Conservation (phyloP, 2,329 filamentous ascomycete genomes). For the Thelonectria rubi region DNA sequence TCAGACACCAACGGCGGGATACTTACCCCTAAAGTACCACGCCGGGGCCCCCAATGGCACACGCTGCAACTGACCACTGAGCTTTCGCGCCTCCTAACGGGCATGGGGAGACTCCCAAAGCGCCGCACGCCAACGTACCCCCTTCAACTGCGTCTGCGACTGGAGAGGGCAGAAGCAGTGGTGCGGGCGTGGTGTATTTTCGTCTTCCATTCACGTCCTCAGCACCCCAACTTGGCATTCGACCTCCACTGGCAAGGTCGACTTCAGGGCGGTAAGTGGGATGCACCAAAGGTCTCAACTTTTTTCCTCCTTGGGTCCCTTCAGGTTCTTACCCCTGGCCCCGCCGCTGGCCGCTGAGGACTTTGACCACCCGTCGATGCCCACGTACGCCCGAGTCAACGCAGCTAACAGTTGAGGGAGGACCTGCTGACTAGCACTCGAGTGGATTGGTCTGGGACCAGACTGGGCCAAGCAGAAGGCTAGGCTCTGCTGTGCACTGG, state of each 20-base stretch:
- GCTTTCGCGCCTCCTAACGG: constrained; percentile 21
- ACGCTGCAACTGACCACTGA: constrained; percentile 11
- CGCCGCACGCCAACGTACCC: constrained; percentile 18
- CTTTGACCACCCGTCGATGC: constrained; percentile 19
- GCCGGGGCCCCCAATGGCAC: background rate
- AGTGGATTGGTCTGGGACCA: constrained; percentile 11
- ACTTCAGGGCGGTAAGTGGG: constrained; percentile 11
- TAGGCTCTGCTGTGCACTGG: background rate
- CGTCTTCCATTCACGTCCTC: background rate
- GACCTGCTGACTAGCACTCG: constrained; percentile 11
- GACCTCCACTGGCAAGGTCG: constrained; percentile 12
- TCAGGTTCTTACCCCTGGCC: constrained; percentile 16
- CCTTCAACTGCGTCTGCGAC: constrained; percentile 3
- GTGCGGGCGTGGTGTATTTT: constrained; percentile 3
- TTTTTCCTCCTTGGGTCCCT: constrained; percentile 11
- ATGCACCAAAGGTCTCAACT: background rate
- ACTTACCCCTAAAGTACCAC: constrained; percentile 18
- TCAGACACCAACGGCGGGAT: constrained; percentile 6
- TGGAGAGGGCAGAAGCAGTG: constrained; percentile 9
- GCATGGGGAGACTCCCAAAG: constrained; percentile 6
- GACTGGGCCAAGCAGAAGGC: constrained; percentile 8
- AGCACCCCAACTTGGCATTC: constrained; percentile 6
- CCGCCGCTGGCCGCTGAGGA: constrained; percentile 23
- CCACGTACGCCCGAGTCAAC: constrained; percentile 21
- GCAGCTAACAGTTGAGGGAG: constrained; percentile 12